Evolutionary conservation across 768 basidiomycete species (phyloP), one percentile per base, ranked within the genome.

Genomic region (Leccinum barrowsii): DNA sequence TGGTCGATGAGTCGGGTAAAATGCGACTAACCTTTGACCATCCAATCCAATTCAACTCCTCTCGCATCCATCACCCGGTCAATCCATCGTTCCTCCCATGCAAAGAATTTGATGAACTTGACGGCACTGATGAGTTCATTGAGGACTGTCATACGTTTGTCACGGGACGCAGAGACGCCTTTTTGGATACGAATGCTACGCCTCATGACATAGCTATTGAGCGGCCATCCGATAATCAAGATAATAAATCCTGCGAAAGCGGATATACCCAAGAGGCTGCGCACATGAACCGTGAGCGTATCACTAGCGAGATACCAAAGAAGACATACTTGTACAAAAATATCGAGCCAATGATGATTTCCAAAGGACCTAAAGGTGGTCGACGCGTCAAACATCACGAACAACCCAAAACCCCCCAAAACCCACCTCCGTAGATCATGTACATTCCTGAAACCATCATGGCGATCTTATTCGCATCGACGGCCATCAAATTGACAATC

Each of bases 401-500:
- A 26, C 30, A 21, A 44, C 42, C 40, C 4, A 10, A 24, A 7
- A 12, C 2, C 13, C 11, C 2, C 28, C 5, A 2, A 1, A 15
- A 61, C 75, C 19, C 59, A 84, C 85, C 81, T 67, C 86, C 85
- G 58, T 90, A 91, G 30, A 89, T 73, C 67, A 86, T 83, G 65
- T 89, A 90, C 54, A 78, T 68, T 2, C 78, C 81, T 0, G 87
- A 82, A 7, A 77, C 63, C 55, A 79, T 83, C 74, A 78, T 77
- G 3, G 83, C 74, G 56, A 88, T 72, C 77, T 79, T 74, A 65
- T 85, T 87, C 2, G 86, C 85, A 68, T 92, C 90, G 7, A 83
- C 85, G 13, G 89, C 85, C 92, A 95, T 95, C 35, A 94, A 73
- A 63, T 92, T 92, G 55, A 94, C 90, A 54, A 95, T 91, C 70